These are phyloP conservation scores for Scutellaria minor DNA, from an alignment of 257 asterid species.

Conservation along the genomic window DNA sequence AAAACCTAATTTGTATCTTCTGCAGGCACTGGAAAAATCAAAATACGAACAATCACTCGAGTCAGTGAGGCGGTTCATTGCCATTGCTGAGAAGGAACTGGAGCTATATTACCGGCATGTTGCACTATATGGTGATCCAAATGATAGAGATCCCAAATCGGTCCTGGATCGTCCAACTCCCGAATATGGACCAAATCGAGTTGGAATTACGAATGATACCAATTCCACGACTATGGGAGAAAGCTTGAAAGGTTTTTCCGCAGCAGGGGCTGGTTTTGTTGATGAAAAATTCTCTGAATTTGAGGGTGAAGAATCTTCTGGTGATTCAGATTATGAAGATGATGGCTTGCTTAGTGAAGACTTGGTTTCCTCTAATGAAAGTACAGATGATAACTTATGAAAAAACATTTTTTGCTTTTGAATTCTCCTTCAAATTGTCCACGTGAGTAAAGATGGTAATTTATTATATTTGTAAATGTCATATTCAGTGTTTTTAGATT, in stretches of 20 bases:
- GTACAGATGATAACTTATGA: slow-evolving; percentile 10
- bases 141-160: slow-evolving; percentile 59
- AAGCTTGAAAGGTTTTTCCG: slow-evolving; percentile 28
- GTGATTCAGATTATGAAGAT: slow-evolving; percentile 38
- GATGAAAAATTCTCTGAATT: slow-evolving; percentile 50
- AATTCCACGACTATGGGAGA: slow-evolving; percentile 26
- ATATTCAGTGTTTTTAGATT: too few relatives aligned
- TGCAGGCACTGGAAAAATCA: slow-evolving; percentile 87
- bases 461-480: not conserved
- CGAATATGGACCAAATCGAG: slow-evolving; percentile 12
- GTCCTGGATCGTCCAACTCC: slow-evolving; percentile 50
- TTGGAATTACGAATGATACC: slow-evolving; percentile 15
- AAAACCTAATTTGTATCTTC: not conserved
- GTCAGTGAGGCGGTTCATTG: slow-evolving; percentile 82
- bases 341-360: slow-evolving; percentile 37
- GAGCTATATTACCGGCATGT: slow-evolving; percentile 87
- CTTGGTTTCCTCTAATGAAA: slow-evolving; percentile 39
- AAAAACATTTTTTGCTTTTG: not conserved
- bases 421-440: not conserved
- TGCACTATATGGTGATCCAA: slow-evolving; percentile 84
- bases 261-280: slow-evolving; percentile 29
- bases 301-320: slow-evolving; percentile 36
- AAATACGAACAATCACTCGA: slow-evolving; percentile 91
- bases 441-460: not conserved
- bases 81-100: slow-evolving; percentile 87